Conservation (phyloP, 306 rosid genomes). For the Dalbergia cultrata region DNA sequence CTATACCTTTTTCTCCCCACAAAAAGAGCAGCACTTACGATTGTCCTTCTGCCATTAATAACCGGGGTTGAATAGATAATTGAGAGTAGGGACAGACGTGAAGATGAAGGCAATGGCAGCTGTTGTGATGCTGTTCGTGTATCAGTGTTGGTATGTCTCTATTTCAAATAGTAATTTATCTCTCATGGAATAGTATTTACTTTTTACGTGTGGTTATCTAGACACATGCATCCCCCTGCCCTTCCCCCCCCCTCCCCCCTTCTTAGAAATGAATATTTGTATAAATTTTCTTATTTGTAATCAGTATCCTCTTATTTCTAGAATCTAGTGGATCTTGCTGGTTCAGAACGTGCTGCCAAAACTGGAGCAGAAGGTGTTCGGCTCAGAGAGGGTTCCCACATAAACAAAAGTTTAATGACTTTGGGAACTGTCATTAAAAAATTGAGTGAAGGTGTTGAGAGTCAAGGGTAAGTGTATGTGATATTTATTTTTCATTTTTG, state of each 20-base stretch:
- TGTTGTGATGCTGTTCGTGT: slow-evolving; percentile 96
- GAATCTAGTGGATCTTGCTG: slow-evolving; percentile 99
- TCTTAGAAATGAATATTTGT: slow-evolving; percentile 27
- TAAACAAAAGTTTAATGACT: slow-evolving; percentile 94
- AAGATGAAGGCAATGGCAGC: slow-evolving; percentile 63
- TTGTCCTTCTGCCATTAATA: slow-evolving; percentile 38
- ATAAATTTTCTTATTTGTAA: slow-evolving; percentile 23
- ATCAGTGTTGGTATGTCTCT: slow-evolving; percentile 82
- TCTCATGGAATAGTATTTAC: neutral
- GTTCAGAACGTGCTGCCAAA: slow-evolving; percentile 99
- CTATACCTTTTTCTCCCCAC: neutral
- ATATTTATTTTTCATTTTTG: slow-evolving; percentile 39
- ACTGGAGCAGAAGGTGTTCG: slow-evolving; percentile 98
- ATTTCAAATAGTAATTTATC: slow-evolving; percentile 8
- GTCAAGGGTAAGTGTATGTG: slow-evolving; percentile 85
- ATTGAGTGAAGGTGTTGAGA: slow-evolving; percentile 96
- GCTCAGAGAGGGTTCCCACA: slow-evolving; percentile 97
- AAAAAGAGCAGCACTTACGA: slow-evolving; percentile 5
- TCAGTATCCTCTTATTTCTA: slow-evolving; percentile 47
- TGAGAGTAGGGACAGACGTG: slow-evolving; percentile 86
- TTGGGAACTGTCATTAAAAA: slow-evolving; percentile 99
- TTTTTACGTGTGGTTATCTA: neutral
- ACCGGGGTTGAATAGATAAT: slow-evolving; percentile 66
- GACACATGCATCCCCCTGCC: slow-evolving; percentile 12
- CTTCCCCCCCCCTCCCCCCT: neutral